These are phyloP conservation scores for Globisporangium ultimum DNA, from an alignment of 352 stramenopile species.

Conservation along the genomic window DNA sequence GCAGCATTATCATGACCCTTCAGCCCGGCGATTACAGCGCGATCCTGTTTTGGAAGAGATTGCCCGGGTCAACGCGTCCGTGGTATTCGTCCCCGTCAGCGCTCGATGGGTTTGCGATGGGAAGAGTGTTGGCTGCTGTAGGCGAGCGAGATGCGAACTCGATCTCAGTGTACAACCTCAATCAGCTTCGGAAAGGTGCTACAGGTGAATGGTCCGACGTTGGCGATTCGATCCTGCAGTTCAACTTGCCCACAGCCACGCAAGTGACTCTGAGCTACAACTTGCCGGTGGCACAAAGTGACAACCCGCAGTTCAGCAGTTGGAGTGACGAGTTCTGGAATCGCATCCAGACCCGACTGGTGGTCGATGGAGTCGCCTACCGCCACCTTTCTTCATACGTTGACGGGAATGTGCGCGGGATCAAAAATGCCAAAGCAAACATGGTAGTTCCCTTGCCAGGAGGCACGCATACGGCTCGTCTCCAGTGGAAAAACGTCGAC, in stretches of 20 bases:
- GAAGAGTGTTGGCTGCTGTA: slow-evolving; percentile 48
- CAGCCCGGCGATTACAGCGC: slow-evolving; percentile 61
- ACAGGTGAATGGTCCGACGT: slow-evolving; percentile 68
- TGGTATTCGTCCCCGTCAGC: slow-evolving; percentile 62
- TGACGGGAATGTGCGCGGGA: slow-evolving; percentile 61
- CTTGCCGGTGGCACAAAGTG: slow-evolving; percentile 61
- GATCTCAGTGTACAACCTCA: slow-evolving; percentile 57
- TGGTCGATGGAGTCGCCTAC: slow-evolving; percentile 70
- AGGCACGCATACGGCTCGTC: slow-evolving; percentile 53
- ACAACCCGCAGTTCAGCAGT: slow-evolving; percentile 62
- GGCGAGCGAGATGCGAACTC: slow-evolving; percentile 39
- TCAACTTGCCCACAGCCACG: slow-evolving; percentile 48
- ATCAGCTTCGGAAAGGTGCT: slow-evolving; percentile 29
- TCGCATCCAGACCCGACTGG: slow-evolving; percentile 54
- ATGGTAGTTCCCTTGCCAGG: slow-evolving; percentile 57
- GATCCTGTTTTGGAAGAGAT: slow-evolving; percentile 56
- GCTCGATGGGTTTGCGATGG: slow-evolving; percentile 73
- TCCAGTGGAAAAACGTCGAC: slow-evolving; percentile 81
- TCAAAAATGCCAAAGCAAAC: slow-evolving; percentile 65
- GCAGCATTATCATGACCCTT: slow-evolving; percentile 62
- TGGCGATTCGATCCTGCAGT: slow-evolving; percentile 72
- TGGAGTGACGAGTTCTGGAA: slow-evolving; percentile 46
- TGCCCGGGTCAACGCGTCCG: slow-evolving; percentile 38
- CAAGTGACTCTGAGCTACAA: slow-evolving; percentile 72
- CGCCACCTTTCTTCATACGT: slow-evolving; percentile 65